Percentiles rank a stretch among this genome's conserved stretches.
Conservation (phyloP, 306 rosid genomes). For the Fagus crenata region DNA sequence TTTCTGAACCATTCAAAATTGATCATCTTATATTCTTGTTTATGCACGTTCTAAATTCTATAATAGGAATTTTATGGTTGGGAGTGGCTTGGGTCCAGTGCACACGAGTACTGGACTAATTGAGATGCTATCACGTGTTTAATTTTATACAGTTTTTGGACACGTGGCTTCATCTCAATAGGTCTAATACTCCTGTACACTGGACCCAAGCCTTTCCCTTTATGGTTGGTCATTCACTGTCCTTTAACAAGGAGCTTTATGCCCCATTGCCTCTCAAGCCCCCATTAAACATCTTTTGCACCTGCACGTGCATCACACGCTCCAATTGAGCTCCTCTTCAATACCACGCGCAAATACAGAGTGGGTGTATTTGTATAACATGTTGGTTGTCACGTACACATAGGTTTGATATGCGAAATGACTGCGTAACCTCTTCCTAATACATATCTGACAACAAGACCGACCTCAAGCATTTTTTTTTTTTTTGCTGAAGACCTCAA, state of each 20-base stretch:
- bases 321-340: neutral
- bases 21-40: no score
- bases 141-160: neutral
- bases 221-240: slow-evolving; percentile 16
- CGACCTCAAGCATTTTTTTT: no score
- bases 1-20: neutral
- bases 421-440: slow-evolving; percentile 23
- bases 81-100: neutral
- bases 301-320: neutral
- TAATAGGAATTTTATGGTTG: slow-evolving; percentile 4
- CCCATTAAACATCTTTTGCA: neutral
- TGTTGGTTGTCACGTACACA: slow-evolving; percentile 16
- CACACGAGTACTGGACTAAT: no score
- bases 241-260: neutral
- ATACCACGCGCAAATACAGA: neutral
- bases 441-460: neutral
- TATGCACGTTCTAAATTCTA: neutral
- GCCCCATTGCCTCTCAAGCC: no score
- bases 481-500: no score
- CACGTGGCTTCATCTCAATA: neutral
- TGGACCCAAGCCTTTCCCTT: no score
- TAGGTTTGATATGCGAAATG: slow-evolving; percentile 23
- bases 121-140: no score
- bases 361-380: neutral
- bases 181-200: no score